Base-by-base conservation (phyloP, 1,139 yeast species). In the Zygosaccharomyces sapae region DNA sequence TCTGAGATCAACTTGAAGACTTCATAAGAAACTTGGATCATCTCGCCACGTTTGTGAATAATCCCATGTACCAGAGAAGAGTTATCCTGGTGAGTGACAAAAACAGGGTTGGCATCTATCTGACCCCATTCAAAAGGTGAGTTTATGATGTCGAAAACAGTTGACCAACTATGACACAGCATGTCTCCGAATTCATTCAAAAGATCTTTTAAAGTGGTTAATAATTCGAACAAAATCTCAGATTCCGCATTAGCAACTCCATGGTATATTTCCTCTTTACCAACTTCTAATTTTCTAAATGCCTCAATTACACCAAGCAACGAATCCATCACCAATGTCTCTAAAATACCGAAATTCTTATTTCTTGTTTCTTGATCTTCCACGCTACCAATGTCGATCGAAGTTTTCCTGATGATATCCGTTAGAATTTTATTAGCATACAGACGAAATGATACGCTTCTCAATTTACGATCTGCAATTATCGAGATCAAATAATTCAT, bases 1-100 rank as follows among this genome's bases (percentile, higher is more conserved):
- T 88, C 94, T 52, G 94, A 74, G 24, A 90, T 81, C 43, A 90
- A 72, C 58, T 87, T 90, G 54, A 89, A 71, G 0, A 94, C 84
- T 52, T 83, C 90, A 67, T 85, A 90, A 0, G 92, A 81, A 2
- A 77, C 56, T 77, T 81, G 46, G 77, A 72, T 42, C 61, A 86
- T 70, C 8, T 70, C 71, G 33, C 66, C 69, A 22, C 73, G 69
- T 50, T 77, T 79, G 20, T 70, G 73, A 18, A 57, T 55, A 9
- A 72, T 59, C 1, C 57, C 58, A 13, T 57, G 57, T 4, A 58
- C 41, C 35, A 60, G 44, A 12, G 65, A 56, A 4, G 60, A 52
- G 33, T 56, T 59, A 33, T 59, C 63, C 24, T 55, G 57, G 31
- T 56, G 60, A 8, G 54, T 54, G 4, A 45, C 22, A 12, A 49